Base-by-base conservation (phyloP, 2,329 filamentous ascomycete species). In the Aspergillus brasiliensis region DNA sequence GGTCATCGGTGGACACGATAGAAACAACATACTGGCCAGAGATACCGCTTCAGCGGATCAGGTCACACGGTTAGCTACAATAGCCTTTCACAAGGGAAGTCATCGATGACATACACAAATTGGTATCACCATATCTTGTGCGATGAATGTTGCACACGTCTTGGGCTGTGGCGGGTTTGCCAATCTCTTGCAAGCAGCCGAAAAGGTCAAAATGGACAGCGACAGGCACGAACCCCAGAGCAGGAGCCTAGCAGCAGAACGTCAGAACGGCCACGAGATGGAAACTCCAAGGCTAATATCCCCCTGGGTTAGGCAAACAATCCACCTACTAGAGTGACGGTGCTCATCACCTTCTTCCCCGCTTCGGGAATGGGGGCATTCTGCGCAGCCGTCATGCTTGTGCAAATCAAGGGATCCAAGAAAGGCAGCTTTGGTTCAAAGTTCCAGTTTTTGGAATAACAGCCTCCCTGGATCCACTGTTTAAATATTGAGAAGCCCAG, bases 141-240 rank as follows among this genome's bases (percentile, higher is more conserved):
- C 73, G 68, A 34, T 65, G 69, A 6, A 62, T 61, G 8, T 63
- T 60, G 7, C 69, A 66, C 5, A 76, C 63, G 13, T 74, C 67
- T 28, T 71, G 60, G 8, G 69, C 68, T 5, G 64, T 73, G 5
- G 67, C 69, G 1, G 69, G 65, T 15, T 64, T 62, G 2, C 66
- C 67, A 28, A 72, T 62, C 7, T 48, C 56, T 6, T 71, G 69
- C 1, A 77, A 55, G 21, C 66, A 64, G 17, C 64, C 58, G 51
- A 77, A 77, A 10, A 77, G 62, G 46, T 72, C 58, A 58, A 77
- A 77, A 34, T 74, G 69, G 13, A 74, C 63, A 0, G 75, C 75
- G 19, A 77, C 72, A 2, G 75, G 74, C 2, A 77, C 66, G 37
- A 77, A 77, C 1, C 73, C 75, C n/a, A 77, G 56, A 0, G 73